Conservation (phyloP, 1,284 basidiomycete genomes). For the Pseudozyma pruni region DNA sequence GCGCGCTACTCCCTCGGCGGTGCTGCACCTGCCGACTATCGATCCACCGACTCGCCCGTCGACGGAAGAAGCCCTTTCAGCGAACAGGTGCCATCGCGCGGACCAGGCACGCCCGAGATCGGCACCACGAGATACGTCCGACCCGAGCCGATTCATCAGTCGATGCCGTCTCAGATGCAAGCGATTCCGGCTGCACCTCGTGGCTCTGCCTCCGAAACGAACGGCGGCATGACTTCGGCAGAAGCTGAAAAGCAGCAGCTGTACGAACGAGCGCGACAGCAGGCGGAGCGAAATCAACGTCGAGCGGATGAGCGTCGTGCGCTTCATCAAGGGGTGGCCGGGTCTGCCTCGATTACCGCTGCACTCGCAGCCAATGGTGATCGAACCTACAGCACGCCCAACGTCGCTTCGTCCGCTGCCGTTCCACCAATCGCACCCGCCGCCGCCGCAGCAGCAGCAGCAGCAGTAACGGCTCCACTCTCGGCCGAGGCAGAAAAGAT, state of each 20-base stretch:
- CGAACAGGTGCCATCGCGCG: slow-evolving; percentile 19
- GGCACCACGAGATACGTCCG: slow-evolving; percentile 27
- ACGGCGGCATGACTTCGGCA: slow-evolving; percentile 30
- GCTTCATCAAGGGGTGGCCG: slow-evolving; percentile 14
- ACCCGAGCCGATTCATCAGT: slow-evolving; percentile 31
- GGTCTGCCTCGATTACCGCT: slow-evolving; percentile 2
- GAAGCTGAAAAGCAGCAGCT: slow-evolving; percentile 62
- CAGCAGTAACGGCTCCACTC: slow-evolving; percentile 2
- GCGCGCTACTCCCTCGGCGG: slow-evolving; percentile 11
- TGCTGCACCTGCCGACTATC: slow-evolving; percentile 10
- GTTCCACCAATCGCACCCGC: not conserved
- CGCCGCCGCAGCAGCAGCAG: slow-evolving; percentile 1
- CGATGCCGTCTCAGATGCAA: slow-evolving; percentile 6
- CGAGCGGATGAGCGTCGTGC: slow-evolving; percentile 51
- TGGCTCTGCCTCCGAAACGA: not conserved
- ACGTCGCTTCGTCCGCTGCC: slow-evolving; percentile 15
- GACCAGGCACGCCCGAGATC: slow-evolving; percentile 19
- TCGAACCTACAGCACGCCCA: slow-evolving; percentile 39
- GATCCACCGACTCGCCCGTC: slow-evolving; percentile 14
- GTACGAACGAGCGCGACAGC: slow-evolving; percentile 61
- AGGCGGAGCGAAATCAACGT: slow-evolving; percentile 60
- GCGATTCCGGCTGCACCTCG: not conserved
- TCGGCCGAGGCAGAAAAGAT: slow-evolving; percentile 57
- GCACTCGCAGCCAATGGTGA: slow-evolving; percentile 17
- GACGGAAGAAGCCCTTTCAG: slow-evolving; percentile 12